These are phyloP conservation scores for Xylariaceae sp. DNA, from an alignment of 2,329 filamentous ascomycete species.

Conservation along the genomic window DNA sequence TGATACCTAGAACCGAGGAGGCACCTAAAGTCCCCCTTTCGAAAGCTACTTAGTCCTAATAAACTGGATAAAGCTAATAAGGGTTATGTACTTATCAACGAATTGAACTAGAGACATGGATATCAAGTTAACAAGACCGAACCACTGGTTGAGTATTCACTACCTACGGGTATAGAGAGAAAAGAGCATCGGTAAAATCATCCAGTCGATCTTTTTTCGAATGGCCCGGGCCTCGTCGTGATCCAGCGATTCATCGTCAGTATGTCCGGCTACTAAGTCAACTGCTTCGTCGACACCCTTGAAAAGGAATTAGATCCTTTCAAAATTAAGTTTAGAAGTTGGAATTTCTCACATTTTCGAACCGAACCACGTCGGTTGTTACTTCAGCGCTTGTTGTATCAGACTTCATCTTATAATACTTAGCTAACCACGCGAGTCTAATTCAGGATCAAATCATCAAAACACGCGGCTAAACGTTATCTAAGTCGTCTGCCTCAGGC, in stretches of 20 bases:
- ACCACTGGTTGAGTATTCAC: not conserved
- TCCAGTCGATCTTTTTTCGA: conserved; percentile 8
- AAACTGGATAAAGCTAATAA: too few relatives aligned
- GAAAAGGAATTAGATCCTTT: not conserved
- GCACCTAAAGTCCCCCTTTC: conserved; percentile 4
- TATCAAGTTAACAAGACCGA: not conserved
- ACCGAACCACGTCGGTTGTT: conserved; percentile 27
- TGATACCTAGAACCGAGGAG: conserved; percentile 7
- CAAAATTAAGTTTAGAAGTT: not conserved
- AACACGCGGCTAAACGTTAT: not conserved
- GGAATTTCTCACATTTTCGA: not conserved
- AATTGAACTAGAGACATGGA: conserved; percentile 2
- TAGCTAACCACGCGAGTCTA: not conserved
- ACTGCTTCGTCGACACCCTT: conserved; percentile 10
- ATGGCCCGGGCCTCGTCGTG: not conserved
- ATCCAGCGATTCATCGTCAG: not conserved
- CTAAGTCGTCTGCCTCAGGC: not conserved
- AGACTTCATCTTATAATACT: not conserved
- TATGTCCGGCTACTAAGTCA: conserved; percentile 2
- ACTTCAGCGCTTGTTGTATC: not conserved
- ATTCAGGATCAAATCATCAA: too few relatives aligned
- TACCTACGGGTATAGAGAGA: conserved; percentile 3
- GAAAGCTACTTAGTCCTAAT: not conserved
- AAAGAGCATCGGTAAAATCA: conserved; percentile 6
- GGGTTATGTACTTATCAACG: conserved; percentile 3